phyloP scores from a whole-genome alignment of 345 rosid genomes.

The Draba incana region DNA sequence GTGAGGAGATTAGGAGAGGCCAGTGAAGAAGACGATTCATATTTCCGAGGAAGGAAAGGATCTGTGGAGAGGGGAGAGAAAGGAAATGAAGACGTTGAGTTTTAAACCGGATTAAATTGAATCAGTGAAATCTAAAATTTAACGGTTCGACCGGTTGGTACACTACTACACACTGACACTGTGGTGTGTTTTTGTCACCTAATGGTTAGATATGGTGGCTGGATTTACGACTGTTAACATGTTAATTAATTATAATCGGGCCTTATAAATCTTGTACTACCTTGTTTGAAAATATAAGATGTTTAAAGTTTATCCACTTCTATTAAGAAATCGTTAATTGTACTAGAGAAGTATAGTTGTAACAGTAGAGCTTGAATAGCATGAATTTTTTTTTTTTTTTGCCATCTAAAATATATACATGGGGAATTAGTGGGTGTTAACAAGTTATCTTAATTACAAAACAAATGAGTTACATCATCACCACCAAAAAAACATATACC shows the following conservation, averaged over 20 bases:
- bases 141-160: constrained; percentile 22
- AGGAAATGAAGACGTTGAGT: constrained; percentile 5
- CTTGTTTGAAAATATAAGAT: too few species aligned
- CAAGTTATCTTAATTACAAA: too few species aligned
- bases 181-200: background rate
- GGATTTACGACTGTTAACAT: background rate
- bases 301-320: too few species aligned
- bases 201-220: constrained; percentile 8
- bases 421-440: too few species aligned
- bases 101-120: constrained; percentile 4
- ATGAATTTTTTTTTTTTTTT: too few species aligned
- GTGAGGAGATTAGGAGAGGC: constrained; percentile 8
- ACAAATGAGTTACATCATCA: too few species aligned
- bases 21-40: constrained; percentile 28
- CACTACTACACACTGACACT: background rate
- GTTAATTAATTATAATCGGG: background rate
- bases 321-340: too few species aligned
- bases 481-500: too few species aligned
- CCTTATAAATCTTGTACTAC: too few species aligned
- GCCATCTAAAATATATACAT: too few species aligned
- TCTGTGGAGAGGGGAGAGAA: background rate
- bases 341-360: too few species aligned
- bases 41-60: background rate
- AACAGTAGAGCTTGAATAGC: too few species aligned
- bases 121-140: background rate